Evolutionary conservation across 2,329 filamentous ascomycete genomes (phyloP).

Genomic region (Diplocarpon mali): DNA sequence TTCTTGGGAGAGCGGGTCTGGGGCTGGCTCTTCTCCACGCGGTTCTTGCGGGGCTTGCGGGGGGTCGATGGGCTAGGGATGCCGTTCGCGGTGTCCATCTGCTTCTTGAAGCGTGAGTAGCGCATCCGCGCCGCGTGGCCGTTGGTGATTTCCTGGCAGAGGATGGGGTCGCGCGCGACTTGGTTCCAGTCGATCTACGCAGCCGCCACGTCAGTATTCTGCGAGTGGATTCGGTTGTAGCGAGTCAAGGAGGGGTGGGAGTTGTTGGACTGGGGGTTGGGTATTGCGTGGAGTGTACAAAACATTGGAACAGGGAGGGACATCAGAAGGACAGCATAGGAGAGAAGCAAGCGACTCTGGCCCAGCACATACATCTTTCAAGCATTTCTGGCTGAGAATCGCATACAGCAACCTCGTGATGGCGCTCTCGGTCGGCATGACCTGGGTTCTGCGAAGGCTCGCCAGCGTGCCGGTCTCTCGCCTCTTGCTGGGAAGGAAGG

Average conservation of each 20-base stretch:
- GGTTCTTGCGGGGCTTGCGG: conserved; percentile 13
- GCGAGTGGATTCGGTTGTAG: background rate
- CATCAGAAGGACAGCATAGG: background rate
- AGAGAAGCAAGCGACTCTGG: background rate
- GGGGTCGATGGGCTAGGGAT: conserved; percentile 2
- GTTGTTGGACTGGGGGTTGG: background rate
- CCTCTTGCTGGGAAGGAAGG: too few species aligned
- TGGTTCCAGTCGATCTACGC: conserved; percentile 40
- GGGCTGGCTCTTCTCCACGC: conserved; percentile 16
- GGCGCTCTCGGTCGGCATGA: conserved; percentile 35
- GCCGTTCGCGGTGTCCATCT: conserved; percentile 35
- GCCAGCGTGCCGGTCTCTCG: conserved; percentile 14
- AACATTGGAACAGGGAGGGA: background rate
- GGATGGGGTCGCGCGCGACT: conserved; percentile 33
- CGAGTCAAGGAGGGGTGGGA: background rate
- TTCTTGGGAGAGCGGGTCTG: conserved; percentile 6
- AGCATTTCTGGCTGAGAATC: conserved; percentile 42
- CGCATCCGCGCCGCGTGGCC: conserved; percentile 47
- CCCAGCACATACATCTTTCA: conserved; percentile 34
- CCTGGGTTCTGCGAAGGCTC: conserved; percentile 29
- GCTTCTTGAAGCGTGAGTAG: conserved; percentile 40
- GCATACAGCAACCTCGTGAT: conserved; percentile 42
- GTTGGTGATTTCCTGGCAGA: conserved; percentile 37
- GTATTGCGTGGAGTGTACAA: too few species aligned
- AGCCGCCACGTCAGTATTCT: background rate